Conservation (phyloP, 169 alveolate species). For the Cryptosporidium tyzzeri region DNA sequence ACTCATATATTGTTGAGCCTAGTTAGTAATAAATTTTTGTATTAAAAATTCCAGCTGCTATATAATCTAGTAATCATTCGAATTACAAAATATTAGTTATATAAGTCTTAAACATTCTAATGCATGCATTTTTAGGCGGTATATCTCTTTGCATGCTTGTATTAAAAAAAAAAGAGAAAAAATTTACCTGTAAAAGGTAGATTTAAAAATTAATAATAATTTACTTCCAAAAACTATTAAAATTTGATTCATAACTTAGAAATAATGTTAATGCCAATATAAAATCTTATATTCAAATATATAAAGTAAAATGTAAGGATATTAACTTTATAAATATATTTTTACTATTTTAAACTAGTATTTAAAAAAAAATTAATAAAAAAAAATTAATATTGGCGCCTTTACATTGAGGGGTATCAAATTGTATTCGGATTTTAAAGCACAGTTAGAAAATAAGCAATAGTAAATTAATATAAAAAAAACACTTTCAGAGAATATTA, state of each 20-base stretch:
- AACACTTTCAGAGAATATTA: not conserved
- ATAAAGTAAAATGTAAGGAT: not conserved
- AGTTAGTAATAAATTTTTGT: not conserved
- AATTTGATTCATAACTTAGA: not conserved
- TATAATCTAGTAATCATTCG: not conserved
- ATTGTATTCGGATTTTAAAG: not conserved
- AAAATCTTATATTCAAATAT: not conserved
- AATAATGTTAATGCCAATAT: not conserved
- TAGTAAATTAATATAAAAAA: not conserved
- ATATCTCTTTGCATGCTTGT: constrained; percentile 30
- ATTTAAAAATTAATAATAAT: not conserved
- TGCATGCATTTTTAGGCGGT: constrained; percentile 67
- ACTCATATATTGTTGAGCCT: not conserved
- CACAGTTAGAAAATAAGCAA: not conserved
- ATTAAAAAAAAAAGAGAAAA: too few species aligned
- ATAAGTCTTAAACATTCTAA: constrained; percentile 6
- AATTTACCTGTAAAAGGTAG: not conserved
- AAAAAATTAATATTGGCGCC: constrained; percentile 1
- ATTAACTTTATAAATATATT: not conserved
- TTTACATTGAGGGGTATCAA: constrained; percentile 5
- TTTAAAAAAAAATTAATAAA: not conserved
- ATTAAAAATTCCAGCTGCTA: not conserved
- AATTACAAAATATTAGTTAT: not conserved
- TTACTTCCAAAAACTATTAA: not conserved
- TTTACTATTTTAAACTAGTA: not conserved